Evolutionary conservation across 2,329 filamentous ascomycete species (phyloP).

Genomic region (Penicillium palitans): DNA sequence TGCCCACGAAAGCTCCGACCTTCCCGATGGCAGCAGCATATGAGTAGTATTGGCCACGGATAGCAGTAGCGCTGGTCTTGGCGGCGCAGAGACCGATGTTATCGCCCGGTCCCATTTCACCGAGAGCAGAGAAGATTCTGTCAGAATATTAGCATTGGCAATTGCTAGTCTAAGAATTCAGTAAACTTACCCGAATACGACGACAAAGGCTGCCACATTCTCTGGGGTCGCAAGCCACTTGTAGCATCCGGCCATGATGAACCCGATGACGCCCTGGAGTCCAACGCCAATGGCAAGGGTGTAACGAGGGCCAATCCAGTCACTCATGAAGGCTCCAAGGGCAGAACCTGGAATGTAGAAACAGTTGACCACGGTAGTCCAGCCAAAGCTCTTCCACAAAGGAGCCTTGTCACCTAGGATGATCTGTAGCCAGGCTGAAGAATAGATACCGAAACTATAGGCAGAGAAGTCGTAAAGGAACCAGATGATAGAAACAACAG

Average conservation of each 20-base stretch:
- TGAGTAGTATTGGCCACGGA: constrained; percentile 74
- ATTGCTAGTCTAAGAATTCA: not conserved
- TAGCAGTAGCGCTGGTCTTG: constrained; percentile 83
- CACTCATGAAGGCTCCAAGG: constrained; percentile 72
- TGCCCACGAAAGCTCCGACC: constrained; percentile 74
- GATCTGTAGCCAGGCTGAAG: constrained; percentile 56
- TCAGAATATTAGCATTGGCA: not conserved
- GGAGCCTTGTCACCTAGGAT: constrained; percentile 65
- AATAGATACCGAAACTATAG: constrained; percentile 86
- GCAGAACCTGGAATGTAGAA: constrained; percentile 87
- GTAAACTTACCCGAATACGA: constrained; percentile 64
- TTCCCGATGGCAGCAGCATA: constrained; percentile 50
- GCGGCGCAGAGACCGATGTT: constrained; percentile 86
- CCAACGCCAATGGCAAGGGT: constrained; percentile 70
- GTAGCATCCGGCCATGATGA: constrained; percentile 85
- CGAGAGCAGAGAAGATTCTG: constrained; percentile 70
- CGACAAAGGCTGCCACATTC: constrained; percentile 73
- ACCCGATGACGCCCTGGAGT: constrained; percentile 75
- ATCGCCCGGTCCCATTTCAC: constrained; percentile 82
- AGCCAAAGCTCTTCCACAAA: constrained; percentile 78
- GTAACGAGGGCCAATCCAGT: constrained; percentile 75
- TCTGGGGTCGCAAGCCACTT: constrained; percentile 62
- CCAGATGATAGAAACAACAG: constrained; percentile 73
- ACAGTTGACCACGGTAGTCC: constrained; percentile 83
- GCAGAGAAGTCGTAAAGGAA: constrained; percentile 84